These are phyloP conservation scores for Talaromyces proteolyticus DNA, from an alignment of 495 filamentous ascomycete species.

Conservation along the genomic window DNA sequence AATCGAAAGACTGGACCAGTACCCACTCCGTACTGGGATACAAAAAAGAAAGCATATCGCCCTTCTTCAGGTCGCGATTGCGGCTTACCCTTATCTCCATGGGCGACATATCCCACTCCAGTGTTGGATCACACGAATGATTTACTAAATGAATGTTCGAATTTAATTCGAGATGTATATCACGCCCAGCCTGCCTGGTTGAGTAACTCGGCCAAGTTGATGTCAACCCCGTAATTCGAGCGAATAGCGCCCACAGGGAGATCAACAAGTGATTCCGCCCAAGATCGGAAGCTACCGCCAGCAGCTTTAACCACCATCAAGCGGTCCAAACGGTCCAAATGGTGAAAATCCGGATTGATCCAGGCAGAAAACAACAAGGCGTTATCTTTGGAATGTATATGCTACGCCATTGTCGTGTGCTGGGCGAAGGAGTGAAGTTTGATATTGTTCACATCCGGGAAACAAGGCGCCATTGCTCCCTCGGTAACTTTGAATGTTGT, in stretches of 20 bases:
- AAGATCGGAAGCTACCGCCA: slow-evolving; percentile 35
- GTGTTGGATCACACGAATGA: slow-evolving; percentile 54
- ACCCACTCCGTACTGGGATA: slow-evolving; percentile 61
- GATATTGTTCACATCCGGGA: not conserved
- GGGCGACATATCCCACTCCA: slow-evolving; percentile 52
- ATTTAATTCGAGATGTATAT: slow-evolving; percentile 55
- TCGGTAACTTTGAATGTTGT: too few relatives aligned
- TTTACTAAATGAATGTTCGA: slow-evolving; percentile 58
- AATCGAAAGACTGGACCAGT: slow-evolving; percentile 59
- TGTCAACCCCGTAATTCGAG: slow-evolving; percentile 18
- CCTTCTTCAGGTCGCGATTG: slow-evolving; percentile 34
- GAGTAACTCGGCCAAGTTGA: slow-evolving; percentile 49
- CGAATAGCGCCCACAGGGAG: slow-evolving; percentile 51
- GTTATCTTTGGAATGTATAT: not conserved
- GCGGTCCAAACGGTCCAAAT: too few relatives aligned
- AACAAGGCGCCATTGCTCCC: too few relatives aligned
- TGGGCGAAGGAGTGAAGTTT: not conserved
- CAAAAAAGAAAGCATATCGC: slow-evolving; percentile 60
- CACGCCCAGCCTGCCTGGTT: slow-evolving; percentile 47
- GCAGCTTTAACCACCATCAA: not conserved
- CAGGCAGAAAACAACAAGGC: not conserved
- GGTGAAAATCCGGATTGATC: slow-evolving; percentile 1
- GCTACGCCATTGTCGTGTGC: not conserved
- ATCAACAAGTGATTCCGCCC: slow-evolving; percentile 45
- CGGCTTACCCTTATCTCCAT: slow-evolving; percentile 43